These are phyloP conservation scores for Trebouxiophyceae sp. DNA, from an alignment of 163 green algal species.

Conservation along the genomic window DNA sequence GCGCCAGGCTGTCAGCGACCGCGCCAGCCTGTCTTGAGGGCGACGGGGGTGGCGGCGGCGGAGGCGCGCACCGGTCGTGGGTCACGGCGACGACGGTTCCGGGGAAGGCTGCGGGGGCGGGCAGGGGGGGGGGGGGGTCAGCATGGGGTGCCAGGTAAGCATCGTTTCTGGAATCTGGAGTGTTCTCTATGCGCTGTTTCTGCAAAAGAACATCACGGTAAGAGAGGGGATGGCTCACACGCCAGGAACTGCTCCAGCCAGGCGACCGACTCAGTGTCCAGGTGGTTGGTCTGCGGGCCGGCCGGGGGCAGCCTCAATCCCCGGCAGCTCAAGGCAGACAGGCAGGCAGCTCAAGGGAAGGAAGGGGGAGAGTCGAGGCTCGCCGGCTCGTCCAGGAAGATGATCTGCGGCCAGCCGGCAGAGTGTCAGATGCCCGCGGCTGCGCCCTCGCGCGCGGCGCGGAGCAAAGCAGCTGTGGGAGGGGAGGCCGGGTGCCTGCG, in stretches of 20 bases:
- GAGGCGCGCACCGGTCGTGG: conserved; percentile 72
- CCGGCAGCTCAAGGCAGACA: too few relatives aligned
- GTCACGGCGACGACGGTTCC: conserved; percentile 76
- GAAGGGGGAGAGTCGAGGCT: too few relatives aligned
- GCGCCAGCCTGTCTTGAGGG: conserved; percentile 69
- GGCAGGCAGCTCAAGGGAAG: conserved; percentile 55
- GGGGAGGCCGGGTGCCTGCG: too few relatives aligned
- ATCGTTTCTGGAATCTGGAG: too few relatives aligned
- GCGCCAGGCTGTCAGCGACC: conserved; percentile 72
- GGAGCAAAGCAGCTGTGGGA: too few relatives aligned
- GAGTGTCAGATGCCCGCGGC: too few relatives aligned
- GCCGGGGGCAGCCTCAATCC: too few relatives aligned
- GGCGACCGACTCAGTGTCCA: conserved; percentile 60
- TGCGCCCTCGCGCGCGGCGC: too few relatives aligned
- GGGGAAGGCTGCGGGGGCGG: conserved; percentile 42
- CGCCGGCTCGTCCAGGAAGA: conserved; percentile 26
- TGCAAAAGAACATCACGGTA: too few relatives aligned
- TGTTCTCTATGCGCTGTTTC: too few relatives aligned
- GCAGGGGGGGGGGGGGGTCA: too few relatives aligned
- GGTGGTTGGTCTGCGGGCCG: conserved; percentile 90
- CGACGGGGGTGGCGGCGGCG: conserved; percentile 31
- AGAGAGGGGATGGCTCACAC: conserved; percentile 2
- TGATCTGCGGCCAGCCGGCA: conserved; percentile 26
- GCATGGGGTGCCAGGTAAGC: too few relatives aligned
- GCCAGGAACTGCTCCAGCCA: conserved; percentile 57